These are phyloP conservation scores for Kurtzmaniella cleridarum DNA, from an alignment of 805 yeast species.

Conservation along the genomic window DNA sequence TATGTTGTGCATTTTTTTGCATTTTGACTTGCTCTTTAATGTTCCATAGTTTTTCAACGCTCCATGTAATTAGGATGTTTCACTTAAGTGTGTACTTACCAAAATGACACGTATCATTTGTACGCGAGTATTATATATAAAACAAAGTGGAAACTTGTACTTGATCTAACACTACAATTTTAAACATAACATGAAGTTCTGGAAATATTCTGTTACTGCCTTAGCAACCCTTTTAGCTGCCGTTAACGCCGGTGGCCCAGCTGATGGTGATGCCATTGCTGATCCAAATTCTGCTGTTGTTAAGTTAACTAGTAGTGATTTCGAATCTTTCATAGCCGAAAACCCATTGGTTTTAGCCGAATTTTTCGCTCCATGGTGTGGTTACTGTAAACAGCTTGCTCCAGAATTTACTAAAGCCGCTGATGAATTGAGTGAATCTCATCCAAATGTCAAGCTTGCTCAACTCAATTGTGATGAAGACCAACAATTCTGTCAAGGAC, in stretches of 20 bases:
- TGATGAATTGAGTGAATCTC: conserved; percentile 44
- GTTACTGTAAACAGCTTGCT: conserved; percentile 85
- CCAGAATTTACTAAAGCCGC: conserved; percentile 79
- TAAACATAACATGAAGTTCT: conserved; percentile 28
- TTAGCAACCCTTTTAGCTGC: conserved; percentile 34
- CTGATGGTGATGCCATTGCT: conserved; percentile 61
- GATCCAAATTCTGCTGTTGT: conserved; percentile 85
- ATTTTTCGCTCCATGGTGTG: conserved; percentile 97
- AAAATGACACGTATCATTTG: too few relatives aligned
- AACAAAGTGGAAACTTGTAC: too few relatives aligned
- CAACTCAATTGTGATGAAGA: conserved; percentile 85
- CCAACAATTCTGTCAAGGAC: conserved; percentile 61
- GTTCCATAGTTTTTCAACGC: too few relatives aligned
- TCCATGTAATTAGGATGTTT: too few relatives aligned
- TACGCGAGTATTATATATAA: too few relatives aligned
- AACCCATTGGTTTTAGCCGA: conserved; percentile 82
- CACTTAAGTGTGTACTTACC: too few relatives aligned
- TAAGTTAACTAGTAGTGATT: conserved; percentile 62
- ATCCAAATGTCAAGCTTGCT: conserved; percentile 63
- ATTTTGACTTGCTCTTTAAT: too few relatives aligned
- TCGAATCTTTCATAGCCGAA: conserved; percentile 56
- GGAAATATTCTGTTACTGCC: conserved; percentile 32
- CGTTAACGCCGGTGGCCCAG: conserved; percentile 34
- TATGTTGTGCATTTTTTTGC: too few relatives aligned
- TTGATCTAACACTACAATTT: too few relatives aligned